Evolutionary conservation across 192 early-diverging fungal species (phyloP).

Genomic region (Coemansia sp.): DNA sequence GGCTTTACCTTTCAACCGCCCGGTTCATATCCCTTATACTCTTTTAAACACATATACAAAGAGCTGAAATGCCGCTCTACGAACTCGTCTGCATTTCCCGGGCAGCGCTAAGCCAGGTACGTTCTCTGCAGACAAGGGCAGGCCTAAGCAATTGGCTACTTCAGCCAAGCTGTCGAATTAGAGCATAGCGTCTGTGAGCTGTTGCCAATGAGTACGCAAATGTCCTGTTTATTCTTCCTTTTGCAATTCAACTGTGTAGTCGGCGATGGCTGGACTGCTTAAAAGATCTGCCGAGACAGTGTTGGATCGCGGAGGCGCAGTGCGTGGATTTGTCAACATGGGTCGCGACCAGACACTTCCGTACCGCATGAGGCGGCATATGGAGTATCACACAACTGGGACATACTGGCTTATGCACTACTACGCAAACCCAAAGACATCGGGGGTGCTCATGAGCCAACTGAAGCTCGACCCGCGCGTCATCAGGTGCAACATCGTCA

Average conservation of each 20-base stretch:
- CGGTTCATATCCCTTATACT: not conserved
- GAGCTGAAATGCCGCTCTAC: constrained; percentile 62
- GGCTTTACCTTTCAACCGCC: not conserved
- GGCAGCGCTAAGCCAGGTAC: constrained; percentile 56
- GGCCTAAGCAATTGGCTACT: not conserved
- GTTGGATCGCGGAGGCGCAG: constrained; percentile 81
- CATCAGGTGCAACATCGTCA: constrained; percentile 69
- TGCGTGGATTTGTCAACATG: constrained; percentile 77
- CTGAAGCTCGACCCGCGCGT: constrained; percentile 71
- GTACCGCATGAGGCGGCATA: constrained; percentile 87
- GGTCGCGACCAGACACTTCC: constrained; percentile 66
- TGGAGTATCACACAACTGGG: constrained; percentile 70
- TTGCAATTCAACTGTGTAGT: constrained; percentile 37
- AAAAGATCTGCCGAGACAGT: constrained; percentile 74
- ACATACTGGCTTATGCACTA: constrained; percentile 78
- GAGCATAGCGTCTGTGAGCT: not conserved
- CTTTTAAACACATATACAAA: not conserved
- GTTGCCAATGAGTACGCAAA: not conserved
- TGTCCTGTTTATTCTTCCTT: not conserved
- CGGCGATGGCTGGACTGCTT: constrained; percentile 67
- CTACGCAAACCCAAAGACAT: constrained; percentile 66
- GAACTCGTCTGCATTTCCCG: constrained; percentile 69
- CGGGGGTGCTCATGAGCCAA: constrained; percentile 60
- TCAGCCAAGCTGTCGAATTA: not conserved
- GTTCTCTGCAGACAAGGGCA: not conserved